Base-by-base conservation (phyloP, 345 rosid species). In the Odontarrhena argentea region DNA sequence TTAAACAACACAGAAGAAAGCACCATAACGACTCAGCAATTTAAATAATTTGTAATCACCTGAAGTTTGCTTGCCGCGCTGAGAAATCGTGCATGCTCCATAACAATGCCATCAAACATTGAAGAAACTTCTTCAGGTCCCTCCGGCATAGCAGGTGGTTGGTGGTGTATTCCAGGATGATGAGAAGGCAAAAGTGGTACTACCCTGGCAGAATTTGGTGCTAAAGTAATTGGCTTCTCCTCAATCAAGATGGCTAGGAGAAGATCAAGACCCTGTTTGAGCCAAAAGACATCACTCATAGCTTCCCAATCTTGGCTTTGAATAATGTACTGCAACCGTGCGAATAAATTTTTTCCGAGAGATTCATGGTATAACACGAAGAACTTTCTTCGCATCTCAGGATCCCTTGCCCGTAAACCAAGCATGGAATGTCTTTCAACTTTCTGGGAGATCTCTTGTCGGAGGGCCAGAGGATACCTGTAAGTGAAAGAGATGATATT, bases 231-330 rank as follows among this genome's bases (percentile, higher is more conserved):
- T 40, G 92, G 89, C 72, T 88, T 84, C 71, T 85, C 83, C 80
- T 85, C 91, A 13, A 87, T 87, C 63, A 93, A 80, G 66, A 90
- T 83, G 42, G 99, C 94, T 47, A 93, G 82, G 63, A 93, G 92
- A 67, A 93, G 94, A 87, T 93, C 98, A 72, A 93, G 95, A 49
- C 99, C 97, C 74, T 93, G 99, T 77, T 93, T 93, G 76, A 93
- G 92, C 99, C 99, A 93, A 79, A 93, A 93, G 63, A 88, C 99
- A 81, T 93, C 96, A 71, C 92, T 85, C 73, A 91, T 64, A 80
- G 99, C 95, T 83, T 93, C 96, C 99, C 99, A 93, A 50, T 93
- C 96, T 80, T 93, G 99, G 70, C 59, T 7, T 76, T 90, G 96
- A 61, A 93, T 84, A 59, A 93, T 90, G 71, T 77, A 90, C 53